Conservation (phyloP, 768 basidiomycete species). For the Leccinum barrowsii region DNA sequence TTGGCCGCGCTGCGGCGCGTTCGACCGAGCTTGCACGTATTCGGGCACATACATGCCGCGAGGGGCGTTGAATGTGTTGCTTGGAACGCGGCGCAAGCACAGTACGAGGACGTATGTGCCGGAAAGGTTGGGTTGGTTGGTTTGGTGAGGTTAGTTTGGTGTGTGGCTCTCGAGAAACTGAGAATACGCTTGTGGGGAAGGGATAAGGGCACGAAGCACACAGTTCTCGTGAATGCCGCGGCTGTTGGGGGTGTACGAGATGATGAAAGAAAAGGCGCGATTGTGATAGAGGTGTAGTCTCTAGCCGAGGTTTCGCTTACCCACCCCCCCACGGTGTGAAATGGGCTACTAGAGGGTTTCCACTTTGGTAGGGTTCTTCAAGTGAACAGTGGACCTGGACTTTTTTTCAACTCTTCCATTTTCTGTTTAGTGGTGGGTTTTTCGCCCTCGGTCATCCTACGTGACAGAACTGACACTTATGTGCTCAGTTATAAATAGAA, state of each 20-base stretch:
- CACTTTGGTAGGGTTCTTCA: background rate
- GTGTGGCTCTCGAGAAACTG: background rate
- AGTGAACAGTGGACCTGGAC: background rate
- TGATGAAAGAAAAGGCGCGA: constrained; percentile 7
- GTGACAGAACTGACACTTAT: background rate
- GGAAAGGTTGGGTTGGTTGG: background rate
- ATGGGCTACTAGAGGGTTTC: background rate
- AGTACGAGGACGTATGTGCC: constrained; percentile 7
- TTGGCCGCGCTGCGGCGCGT: constrained; percentile 3
- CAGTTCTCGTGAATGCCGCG: constrained; percentile 7
- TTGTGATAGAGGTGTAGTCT: constrained; percentile 1
- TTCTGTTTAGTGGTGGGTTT: background rate
- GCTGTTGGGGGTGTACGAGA: constrained; percentile 4
- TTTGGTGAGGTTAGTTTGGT: background rate
- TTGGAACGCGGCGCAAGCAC: constrained; percentile 2
- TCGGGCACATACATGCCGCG: constrained; percentile 11
- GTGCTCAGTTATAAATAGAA: background rate
- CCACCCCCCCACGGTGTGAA: background rate
- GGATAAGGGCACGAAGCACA: background rate
- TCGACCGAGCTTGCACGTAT: constrained; percentile 8
- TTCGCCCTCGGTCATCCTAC: background rate
- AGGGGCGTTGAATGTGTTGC: background rate
- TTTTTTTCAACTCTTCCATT: background rate
- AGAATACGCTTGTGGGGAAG: background rate
- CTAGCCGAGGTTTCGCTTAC: background rate